Conservation (phyloP, 495 filamentous ascomycete genomes). For the Hypoxylon subgilvum region DNA sequence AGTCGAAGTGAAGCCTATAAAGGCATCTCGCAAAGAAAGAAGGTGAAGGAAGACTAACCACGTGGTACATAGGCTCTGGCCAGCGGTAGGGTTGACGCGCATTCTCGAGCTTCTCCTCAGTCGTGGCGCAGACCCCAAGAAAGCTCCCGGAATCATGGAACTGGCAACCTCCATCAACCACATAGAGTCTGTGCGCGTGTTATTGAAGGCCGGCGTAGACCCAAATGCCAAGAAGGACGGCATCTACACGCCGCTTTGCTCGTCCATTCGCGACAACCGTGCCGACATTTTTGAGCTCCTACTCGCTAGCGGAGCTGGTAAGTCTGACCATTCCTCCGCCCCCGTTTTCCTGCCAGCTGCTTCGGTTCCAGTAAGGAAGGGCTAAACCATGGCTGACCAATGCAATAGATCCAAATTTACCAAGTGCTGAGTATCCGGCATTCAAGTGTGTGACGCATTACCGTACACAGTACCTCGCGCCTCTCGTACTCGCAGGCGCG, state of each 20-base stretch:
- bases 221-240: conserved; percentile 63
- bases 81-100: conserved; percentile 47
- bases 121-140: conserved; percentile 53
- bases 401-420: conserved; percentile 54
- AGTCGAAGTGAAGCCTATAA: background rate
- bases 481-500: conserved; percentile 57
- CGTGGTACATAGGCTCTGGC: conserved; percentile 44
- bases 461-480: conserved; percentile 55
- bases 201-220: conserved; percentile 57
- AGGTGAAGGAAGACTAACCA: background rate
- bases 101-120: conserved; percentile 51
- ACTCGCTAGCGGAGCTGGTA: conserved; percentile 51
- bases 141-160: conserved; percentile 56
- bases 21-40: background rate
- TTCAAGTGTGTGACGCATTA: conserved; percentile 64
- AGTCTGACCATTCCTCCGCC: too few relatives aligned
- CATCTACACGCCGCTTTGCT: conserved; percentile 62
- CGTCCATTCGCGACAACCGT: conserved; percentile 61
- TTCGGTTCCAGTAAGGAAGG: background rate
- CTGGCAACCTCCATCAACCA: conserved; percentile 55
- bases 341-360: background rate
- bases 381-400: background rate
- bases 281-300: conserved; percentile 58
- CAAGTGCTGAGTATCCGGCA: conserved; percentile 59
- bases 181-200: conserved; percentile 55